Evolutionary conservation across 768 basidiomycete genomes (phyloP).

Genomic region (Lentinula sp.): DNA sequence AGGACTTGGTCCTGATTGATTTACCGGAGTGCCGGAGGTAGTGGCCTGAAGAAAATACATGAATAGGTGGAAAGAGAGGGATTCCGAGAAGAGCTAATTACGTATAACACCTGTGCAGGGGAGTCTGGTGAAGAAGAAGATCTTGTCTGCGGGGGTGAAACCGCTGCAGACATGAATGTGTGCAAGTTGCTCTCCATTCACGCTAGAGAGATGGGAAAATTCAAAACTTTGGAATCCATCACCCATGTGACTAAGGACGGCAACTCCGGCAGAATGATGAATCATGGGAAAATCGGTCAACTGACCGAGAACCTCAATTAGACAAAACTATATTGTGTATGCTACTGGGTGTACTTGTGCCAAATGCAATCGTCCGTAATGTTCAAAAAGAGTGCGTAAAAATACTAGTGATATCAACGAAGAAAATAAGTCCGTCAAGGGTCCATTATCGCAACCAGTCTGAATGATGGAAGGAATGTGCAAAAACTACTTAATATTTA

Average conservation of each 20-base stretch:
- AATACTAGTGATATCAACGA: background rate
- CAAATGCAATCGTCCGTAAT: constrained; percentile 1
- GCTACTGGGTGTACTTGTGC: background rate
- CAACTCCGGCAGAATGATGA: background rate
- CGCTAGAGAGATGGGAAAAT: background rate
- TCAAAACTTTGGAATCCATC: background rate
- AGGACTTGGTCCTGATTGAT: constrained; percentile 26
- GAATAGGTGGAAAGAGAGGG: constrained; percentile 13
- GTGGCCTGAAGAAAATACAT: constrained; percentile 14
- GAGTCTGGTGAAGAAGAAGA: constrained; percentile 3
- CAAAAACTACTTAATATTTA: constrained; percentile 23
- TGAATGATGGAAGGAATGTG: background rate
- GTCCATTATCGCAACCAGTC: background rate
- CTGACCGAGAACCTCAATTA: background rate
- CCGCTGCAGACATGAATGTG: constrained; percentile 5
- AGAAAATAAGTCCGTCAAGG: background rate
- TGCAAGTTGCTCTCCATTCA: constrained; percentile 6
- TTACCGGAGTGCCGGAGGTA: constrained; percentile 26
- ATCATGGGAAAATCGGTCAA: background rate
- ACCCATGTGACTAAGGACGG: background rate
- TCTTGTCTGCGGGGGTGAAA: constrained; percentile 4
- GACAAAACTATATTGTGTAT: constrained; percentile 2
- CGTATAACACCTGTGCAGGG: constrained; percentile 10
- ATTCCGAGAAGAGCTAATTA: constrained; percentile 18
- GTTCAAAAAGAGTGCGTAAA: background rate